phyloP scores from a whole-genome alignment of 352 stramenopile genomes.

The Phytopythium chamaehyphon region DNA sequence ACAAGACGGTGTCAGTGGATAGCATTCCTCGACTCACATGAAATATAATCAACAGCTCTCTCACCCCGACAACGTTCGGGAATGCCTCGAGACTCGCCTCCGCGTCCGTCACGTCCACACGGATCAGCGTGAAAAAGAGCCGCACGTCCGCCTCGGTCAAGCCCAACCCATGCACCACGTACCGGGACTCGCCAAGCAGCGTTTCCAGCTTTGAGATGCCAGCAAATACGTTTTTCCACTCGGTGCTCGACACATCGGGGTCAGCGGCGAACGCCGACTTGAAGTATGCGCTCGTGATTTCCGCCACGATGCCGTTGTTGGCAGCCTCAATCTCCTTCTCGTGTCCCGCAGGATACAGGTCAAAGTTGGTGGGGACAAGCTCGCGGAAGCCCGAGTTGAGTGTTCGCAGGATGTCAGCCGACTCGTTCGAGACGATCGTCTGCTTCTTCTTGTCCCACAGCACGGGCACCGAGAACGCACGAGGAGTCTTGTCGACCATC shows the following conservation, averaged over 20 bases:
- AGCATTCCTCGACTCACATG: no score
- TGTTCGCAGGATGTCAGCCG: slow-evolving; percentile 63
- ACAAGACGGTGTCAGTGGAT: no score
- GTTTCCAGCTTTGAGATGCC: slow-evolving; percentile 22
- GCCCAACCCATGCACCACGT: slow-evolving; percentile 8
- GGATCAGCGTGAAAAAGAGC: slow-evolving; percentile 23
- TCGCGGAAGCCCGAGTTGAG: slow-evolving; percentile 44
- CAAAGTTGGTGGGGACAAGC: slow-evolving; percentile 19
- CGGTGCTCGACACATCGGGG: slow-evolving; percentile 49
- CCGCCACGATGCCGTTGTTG: slow-evolving; percentile 60
- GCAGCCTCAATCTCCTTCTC: slow-evolving; percentile 47
- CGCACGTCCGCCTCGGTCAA: slow-evolving; percentile 33
- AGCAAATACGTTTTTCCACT: slow-evolving; percentile 17
- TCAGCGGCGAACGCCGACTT: slow-evolving; percentile 58
- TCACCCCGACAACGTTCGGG: slow-evolving; percentile 22
- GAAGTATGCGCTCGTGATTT: slow-evolving; percentile 60
- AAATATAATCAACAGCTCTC: not conserved
- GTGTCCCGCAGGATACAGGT: slow-evolving; percentile 47
- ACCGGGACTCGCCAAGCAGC: slow-evolving; percentile 11
- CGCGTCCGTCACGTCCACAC: slow-evolving; percentile 21
- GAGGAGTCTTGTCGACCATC: slow-evolving; percentile 7
- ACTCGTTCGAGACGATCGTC: slow-evolving; percentile 81
- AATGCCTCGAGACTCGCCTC: slow-evolving; percentile 37
- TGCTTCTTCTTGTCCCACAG: slow-evolving; percentile 62
- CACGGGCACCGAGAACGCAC: slow-evolving; percentile 48